Evolutionary conservation across 2,329 filamentous ascomycete genomes (phyloP).

Genomic region (Claviceps pazoutovae): DNA sequence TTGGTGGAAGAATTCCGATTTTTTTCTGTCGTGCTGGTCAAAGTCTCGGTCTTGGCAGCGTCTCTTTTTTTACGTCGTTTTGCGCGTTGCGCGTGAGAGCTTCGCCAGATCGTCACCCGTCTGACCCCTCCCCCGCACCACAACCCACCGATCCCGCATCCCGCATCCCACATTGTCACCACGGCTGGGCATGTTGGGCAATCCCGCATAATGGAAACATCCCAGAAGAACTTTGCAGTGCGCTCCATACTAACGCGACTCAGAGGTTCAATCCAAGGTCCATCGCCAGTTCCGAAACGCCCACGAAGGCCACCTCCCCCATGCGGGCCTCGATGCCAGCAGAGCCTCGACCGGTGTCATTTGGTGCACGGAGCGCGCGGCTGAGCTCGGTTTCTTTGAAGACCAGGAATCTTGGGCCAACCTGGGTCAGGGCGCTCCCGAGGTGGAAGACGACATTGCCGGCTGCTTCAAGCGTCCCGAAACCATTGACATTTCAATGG

Average conservation of each 20-base stretch:
- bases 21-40: background rate
- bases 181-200: background rate
- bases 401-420: slow-evolving; percentile 80
- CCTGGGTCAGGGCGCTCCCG: slow-evolving; percentile 82
- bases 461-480: slow-evolving; percentile 77
- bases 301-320: slow-evolving; percentile 80
- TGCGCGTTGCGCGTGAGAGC: background rate
- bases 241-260: slow-evolving; percentile 6
- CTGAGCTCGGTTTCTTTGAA: slow-evolving; percentile 78
- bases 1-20: background rate
- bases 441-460: slow-evolving; percentile 84
- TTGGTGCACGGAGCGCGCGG: slow-evolving; percentile 79
- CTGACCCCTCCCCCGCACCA: background rate
- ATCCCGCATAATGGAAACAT: too few relatives aligned
- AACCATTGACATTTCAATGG: slow-evolving; percentile 62
- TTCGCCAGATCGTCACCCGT: background rate
- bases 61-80: background rate
- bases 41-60: background rate
- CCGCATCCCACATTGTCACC: too few relatives aligned
- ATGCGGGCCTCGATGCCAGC: slow-evolving; percentile 79
- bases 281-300: slow-evolving; percentile 81
- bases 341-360: slow-evolving; percentile 87
- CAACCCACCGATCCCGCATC: too few relatives aligned
- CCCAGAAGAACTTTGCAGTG: background rate
- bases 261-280: slow-evolving; percentile 73